Evolutionary conservation across 805 yeast genomes (phyloP), one percentile per base, ranked within the genome.

Genomic region (Suhomyces tanzawaensis): DNA sequence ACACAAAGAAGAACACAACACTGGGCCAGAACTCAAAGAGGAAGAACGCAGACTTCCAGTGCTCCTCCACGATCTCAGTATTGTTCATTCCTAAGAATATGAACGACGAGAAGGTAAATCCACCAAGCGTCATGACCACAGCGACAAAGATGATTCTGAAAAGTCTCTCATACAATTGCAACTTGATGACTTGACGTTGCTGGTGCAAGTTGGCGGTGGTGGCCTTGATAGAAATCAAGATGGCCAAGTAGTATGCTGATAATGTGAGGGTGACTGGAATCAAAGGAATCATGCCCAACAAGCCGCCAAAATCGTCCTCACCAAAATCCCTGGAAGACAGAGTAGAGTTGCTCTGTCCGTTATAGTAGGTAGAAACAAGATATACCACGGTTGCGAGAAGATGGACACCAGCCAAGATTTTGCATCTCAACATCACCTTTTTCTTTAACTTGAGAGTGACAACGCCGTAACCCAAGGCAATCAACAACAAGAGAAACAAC

Each of bases 11-110:
- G 65, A 88, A 93, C 11, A 89, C 82, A 34, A 88, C 74, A 34
- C 95, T 82, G 27, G 96, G 95, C 96, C 98, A 90, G 68, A 95
- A 95, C 51, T 91, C 96, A 31, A 83, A 74, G 37, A 88, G 64
- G 53, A 93, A 88, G 69, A 87, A 90, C 54, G 95, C 79, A 31
- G 87, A 77, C 64, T 90, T 86, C 99, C 99, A 93, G 57, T 86
- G 83, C 49, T 79, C 79, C 54, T 90, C 95, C 41, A 91, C 75
- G 57, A 86, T 75, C 42, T 87, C 85, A 11, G 83, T 74, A 4
- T 84, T 70, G 18, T 88, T 77, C 76, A 85, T 83, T 30, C 86
- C 82, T 47, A 89, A 69, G 50, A 81, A 75, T 28, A 86, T 67
- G 46, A 91, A 74, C 3, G 86, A 76, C 12, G 89, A 77, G 30